phyloP scores from a whole-genome alignment of 148 eudicot genomes.

The Camellia lanceoleosa region DNA sequence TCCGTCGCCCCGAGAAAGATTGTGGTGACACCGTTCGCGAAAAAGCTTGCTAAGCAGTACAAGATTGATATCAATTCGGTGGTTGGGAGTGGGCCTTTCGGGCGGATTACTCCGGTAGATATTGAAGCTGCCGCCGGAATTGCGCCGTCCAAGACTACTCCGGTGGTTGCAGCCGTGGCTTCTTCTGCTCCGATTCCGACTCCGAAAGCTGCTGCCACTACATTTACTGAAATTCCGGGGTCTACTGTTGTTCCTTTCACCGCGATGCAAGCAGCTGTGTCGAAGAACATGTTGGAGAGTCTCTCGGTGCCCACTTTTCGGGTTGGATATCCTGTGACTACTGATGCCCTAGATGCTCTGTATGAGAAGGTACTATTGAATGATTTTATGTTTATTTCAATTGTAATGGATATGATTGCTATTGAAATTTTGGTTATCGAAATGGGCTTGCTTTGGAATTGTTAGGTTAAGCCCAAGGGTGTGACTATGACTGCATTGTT shows the following conservation, averaged over 20 bases:
- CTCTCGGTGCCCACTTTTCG: slow-evolving; percentile 73
- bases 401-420: not conserved
- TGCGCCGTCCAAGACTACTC: slow-evolving; percentile 35
- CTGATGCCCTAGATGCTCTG: slow-evolving; percentile 80
- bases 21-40: no score
- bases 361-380: slow-evolving; percentile 59
- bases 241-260: slow-evolving; percentile 83
- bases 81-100: no score
- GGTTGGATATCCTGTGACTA: slow-evolving; percentile 71
- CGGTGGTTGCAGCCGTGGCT: slow-evolving; percentile 17
- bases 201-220: no score
- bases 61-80: no score
- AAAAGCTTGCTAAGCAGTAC: no score
- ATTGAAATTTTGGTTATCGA: not conserved
- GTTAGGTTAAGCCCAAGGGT: slow-evolving; percentile 79
- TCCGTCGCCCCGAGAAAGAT: no score
- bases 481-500: slow-evolving; percentile 86
- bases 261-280: slow-evolving; percentile 74
- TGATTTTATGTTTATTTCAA: not conserved
- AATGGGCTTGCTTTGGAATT: slow-evolving; percentile 2
- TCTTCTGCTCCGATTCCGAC: no score
- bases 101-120: no score
- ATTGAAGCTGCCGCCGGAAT: slow-evolving; percentile 48
- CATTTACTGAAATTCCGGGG: slow-evolving; percentile 47
- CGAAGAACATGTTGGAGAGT: slow-evolving; percentile 85